Conservation (phyloP, 139 green algal species). For the Closterium sp. region DNA sequence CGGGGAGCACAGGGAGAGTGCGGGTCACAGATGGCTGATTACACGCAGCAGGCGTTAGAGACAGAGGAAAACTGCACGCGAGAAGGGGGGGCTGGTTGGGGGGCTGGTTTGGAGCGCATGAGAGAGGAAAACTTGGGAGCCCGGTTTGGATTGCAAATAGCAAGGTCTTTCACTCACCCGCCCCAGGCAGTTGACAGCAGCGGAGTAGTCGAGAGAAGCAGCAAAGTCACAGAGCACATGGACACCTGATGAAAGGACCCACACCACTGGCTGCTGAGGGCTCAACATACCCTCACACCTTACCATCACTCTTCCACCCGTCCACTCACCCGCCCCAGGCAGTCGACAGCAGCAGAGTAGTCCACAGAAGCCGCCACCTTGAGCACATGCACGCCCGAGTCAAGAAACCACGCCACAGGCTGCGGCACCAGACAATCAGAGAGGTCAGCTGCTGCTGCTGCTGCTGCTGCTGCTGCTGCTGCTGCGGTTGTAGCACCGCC, state of each 20-base stretch:
- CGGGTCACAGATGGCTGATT: background rate
- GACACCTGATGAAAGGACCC: no score
- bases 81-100: background rate
- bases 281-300: background rate
- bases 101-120: no score
- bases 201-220: no score
- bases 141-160: no score
- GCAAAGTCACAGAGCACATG: no score
- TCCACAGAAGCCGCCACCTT: background rate
- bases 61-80: background rate
- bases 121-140: no score
- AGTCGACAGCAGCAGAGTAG: background rate
- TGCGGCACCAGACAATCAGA: background rate
- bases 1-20: background rate
- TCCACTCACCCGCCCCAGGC: background rate
- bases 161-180: no score
- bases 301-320: no score
- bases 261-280: no score
- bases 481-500: background rate
- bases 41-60: no score
- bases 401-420: background rate
- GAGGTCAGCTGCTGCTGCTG: background rate
- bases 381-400: background rate
- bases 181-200: no score
- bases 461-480: background rate